A percentile compares a stretch with the other conserved stretches of the same genome.
These are phyloP conservation scores for Saccharomyces hybrid DNA, from an alignment of 1,139 yeast species.

Conservation along the genomic window DNA sequence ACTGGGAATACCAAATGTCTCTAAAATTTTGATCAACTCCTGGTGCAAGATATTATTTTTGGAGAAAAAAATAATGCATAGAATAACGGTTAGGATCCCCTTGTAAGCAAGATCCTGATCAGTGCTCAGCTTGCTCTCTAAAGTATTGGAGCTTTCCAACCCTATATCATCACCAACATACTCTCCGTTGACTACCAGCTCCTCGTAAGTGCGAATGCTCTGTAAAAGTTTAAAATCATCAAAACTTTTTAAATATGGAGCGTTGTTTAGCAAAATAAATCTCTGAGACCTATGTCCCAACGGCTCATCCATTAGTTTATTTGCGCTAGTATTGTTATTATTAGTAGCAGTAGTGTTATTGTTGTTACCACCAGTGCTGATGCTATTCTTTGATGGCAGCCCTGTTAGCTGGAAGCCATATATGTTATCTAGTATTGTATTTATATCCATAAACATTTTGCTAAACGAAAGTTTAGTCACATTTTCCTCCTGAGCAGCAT, in stretches of 20 bases:
- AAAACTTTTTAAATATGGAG: slow-evolving; percentile 11
- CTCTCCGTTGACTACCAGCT: slow-evolving; percentile 15
- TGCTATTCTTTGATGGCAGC: slow-evolving; percentile 11
- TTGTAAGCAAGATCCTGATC: slow-evolving; percentile 20
- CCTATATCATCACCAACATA: slow-evolving; percentile 16
- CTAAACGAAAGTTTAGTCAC: slow-evolving; percentile 11
- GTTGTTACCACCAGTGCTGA: neutral
- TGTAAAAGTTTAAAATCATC: slow-evolving; percentile 16
- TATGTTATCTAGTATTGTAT: slow-evolving; percentile 17
- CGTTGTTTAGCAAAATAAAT: slow-evolving; percentile 19
- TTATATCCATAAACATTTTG: slow-evolving; percentile 12
- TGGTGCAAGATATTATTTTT: slow-evolving; percentile 24
- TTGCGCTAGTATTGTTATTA: neutral
- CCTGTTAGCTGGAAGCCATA: slow-evolving; percentile 24
- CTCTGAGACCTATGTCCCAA: slow-evolving; percentile 14
- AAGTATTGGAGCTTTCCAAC: slow-evolving; percentile 7
- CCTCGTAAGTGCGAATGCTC: slow-evolving; percentile 11
- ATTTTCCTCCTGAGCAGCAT: slow-evolving; percentile 17
- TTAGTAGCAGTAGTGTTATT: neutral
- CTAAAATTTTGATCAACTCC: slow-evolving; percentile 18
- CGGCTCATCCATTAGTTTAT: slow-evolving; percentile 3
- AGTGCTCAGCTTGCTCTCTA: slow-evolving; percentile 9
- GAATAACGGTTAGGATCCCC: slow-evolving; percentile 20
- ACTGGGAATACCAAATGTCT: slow-evolving; percentile 25
- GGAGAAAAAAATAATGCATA: slow-evolving; percentile 23